A percentile compares a stretch with the other conserved stretches of the same genome.
These are phyloP conservation scores for Botrytis elliptica DNA, from an alignment of 2,329 filamentous ascomycete species.

Conservation along the genomic window DNA sequence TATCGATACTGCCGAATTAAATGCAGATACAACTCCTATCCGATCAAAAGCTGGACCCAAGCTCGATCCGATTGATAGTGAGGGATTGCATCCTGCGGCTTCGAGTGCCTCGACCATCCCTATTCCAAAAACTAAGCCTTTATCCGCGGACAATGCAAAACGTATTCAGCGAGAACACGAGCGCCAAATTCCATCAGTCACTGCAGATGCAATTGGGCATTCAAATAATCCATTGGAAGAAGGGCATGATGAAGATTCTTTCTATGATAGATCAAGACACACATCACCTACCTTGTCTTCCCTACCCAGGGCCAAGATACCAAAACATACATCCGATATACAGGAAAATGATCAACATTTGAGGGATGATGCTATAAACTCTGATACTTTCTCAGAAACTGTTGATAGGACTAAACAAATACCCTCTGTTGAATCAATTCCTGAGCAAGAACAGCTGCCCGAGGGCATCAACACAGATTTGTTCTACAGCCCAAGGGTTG, in stretches of 20 bases:
- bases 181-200: slow-evolving; percentile 50
- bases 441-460: slow-evolving; percentile 48
- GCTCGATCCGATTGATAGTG: slow-evolving; percentile 38
- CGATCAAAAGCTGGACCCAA: slow-evolving; percentile 40
- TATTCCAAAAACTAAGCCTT: slow-evolving; percentile 33
- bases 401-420: slow-evolving; percentile 25
- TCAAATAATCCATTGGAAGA: slow-evolving; percentile 28
- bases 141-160: slow-evolving; percentile 45
- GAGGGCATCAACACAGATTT: slow-evolving; percentile 60
- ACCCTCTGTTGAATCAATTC: slow-evolving; percentile 31
- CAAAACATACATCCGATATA: slow-evolving; percentile 46
- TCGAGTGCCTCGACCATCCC: slow-evolving; percentile 46
- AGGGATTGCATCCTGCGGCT: slow-evolving; percentile 40
- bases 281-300: slow-evolving; percentile 50
- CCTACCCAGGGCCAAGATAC: slow-evolving; percentile 55
- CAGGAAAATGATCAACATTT: slow-evolving; percentile 31
- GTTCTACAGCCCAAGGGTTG: slow-evolving; percentile 60
- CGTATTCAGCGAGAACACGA: slow-evolving; percentile 50
- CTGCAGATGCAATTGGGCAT: slow-evolving; percentile 45
- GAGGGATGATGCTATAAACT: slow-evolving; percentile 30
- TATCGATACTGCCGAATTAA: slow-evolving; percentile 28
- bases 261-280: slow-evolving; percentile 51
- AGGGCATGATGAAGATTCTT: slow-evolving; percentile 52
- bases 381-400: slow-evolving; percentile 39
- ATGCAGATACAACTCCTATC: slow-evolving; percentile 40